Evolutionary conservation across 768 basidiomycete species (phyloP).

Genomic region (Calvatia gigantea): DNA sequence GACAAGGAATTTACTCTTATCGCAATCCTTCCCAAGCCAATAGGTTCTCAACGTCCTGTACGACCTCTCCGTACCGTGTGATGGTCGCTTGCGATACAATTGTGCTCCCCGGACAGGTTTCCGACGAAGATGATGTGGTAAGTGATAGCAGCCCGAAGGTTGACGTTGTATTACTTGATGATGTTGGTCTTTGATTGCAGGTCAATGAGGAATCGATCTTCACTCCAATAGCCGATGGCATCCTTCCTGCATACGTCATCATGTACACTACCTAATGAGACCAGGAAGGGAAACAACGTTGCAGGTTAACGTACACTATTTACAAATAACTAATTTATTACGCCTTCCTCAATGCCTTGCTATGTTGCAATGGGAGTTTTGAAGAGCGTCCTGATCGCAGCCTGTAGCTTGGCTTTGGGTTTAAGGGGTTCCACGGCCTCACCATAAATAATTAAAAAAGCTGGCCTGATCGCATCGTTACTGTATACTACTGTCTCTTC

Average conservation of each 20-base stretch:
- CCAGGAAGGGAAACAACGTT: slow-evolving; percentile 10
- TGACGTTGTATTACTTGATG: slow-evolving; percentile 11
- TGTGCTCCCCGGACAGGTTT: slow-evolving; percentile 33
- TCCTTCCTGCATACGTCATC: slow-evolving; percentile 55
- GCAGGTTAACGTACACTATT: slow-evolving; percentile 5
- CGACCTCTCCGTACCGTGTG: slow-evolving; percentile 63
- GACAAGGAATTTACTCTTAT: slow-evolving; percentile 63
- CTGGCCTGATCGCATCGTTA: slow-evolving; percentile 66
- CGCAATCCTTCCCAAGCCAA: slow-evolving; percentile 57
- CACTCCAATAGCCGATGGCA: slow-evolving; percentile 49
- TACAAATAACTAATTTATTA: slow-evolving; percentile 15
- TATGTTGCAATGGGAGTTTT: slow-evolving; percentile 44
- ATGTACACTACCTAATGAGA: slow-evolving; percentile 45
- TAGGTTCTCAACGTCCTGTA: slow-evolving; percentile 60
- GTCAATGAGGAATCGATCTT: slow-evolving; percentile 47
- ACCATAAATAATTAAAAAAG: slow-evolving; percentile 63
- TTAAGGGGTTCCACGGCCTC: slow-evolving; percentile 10
- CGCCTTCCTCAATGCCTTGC: slow-evolving; percentile 12
- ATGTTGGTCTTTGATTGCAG: slow-evolving; percentile 24
- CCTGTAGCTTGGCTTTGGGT: slow-evolving; percentile 22
- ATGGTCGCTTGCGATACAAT: slow-evolving; percentile 58
- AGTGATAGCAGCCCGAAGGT: slow-evolving; percentile 13
- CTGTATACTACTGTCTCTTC: slow-evolving; percentile 67
- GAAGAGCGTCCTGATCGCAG: slow-evolving; percentile 38
- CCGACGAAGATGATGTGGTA: slow-evolving; percentile 23